Conservation (phyloP, 441 rosid genomes). For the Erodium moschatum region DNA sequence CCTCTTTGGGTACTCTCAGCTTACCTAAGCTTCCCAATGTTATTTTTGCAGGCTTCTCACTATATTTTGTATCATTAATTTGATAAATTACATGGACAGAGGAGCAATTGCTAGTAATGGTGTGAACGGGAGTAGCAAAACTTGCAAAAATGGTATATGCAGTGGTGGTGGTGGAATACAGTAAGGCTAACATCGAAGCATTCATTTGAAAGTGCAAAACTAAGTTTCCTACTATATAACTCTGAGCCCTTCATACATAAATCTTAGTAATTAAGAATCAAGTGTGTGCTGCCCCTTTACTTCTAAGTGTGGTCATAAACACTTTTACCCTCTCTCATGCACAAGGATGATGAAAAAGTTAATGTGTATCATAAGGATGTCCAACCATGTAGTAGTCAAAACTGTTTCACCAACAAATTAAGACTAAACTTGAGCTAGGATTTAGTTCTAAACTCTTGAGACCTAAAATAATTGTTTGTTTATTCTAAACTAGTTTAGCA, state of each 20-base stretch:
- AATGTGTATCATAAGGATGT: neutral
- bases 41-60: slow-evolving; percentile 55
- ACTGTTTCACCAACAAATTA: neutral
- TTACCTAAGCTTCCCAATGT: neutral
- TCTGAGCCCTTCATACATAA: too few species aligned
- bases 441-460: neutral
- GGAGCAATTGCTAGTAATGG: slow-evolving; percentile 97
- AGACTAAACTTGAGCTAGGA: neutral
- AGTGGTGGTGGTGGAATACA: slow-evolving; percentile 80
- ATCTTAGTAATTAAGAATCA: too few species aligned
- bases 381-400: slow-evolving; percentile 3
- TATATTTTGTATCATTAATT: slow-evolving; percentile 73
- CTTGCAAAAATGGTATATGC: slow-evolving; percentile 66
- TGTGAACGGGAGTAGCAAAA: slow-evolving; percentile 65
- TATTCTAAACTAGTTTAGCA: neutral
- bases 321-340: neutral
- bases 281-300: too few species aligned
- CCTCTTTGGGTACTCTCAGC: neutral
- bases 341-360: neutral
- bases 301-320: neutral
- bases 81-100: slow-evolving; percentile 80
- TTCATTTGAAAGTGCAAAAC: slow-evolving; percentile 5
- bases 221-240: neutral
- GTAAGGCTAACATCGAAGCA: slow-evolving; percentile 41
- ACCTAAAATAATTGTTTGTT: neutral